Percentiles rank a stretch among this genome's conserved stretches.
Conservation (phyloP, 1,284 basidiomycete species). For the Trametes sp. region DNA sequence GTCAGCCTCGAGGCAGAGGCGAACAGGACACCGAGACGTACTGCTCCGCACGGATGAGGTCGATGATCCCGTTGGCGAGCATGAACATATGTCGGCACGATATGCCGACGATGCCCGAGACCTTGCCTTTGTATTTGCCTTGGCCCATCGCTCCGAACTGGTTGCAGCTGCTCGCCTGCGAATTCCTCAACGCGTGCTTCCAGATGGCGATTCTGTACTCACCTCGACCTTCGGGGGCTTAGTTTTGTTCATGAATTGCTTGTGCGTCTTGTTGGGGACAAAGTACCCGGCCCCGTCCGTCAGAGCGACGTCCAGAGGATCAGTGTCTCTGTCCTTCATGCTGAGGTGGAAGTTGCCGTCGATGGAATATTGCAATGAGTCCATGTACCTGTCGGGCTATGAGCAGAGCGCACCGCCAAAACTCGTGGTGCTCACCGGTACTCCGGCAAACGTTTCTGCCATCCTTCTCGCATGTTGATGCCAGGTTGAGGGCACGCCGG, state of each 20-base stretch:
- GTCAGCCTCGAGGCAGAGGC: no score
- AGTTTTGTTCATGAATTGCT: background rate
- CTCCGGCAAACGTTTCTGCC: background rate
- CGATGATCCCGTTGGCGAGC: slow-evolving; percentile 1
- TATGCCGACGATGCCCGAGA: slow-evolving; percentile 4
- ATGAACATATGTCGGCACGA: slow-evolving; percentile 13
- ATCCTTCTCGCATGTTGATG: slow-evolving; percentile 30
- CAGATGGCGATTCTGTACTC: background rate
- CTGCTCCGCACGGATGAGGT: background rate
- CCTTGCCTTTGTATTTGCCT: slow-evolving; percentile 13
- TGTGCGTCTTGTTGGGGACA: slow-evolving; percentile 11
- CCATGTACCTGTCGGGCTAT: background rate
- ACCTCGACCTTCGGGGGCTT: background rate
- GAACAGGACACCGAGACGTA: background rate
- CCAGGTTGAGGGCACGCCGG: slow-evolving; percentile 31
- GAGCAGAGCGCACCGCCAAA: background rate
- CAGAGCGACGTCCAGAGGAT: slow-evolving; percentile 17
- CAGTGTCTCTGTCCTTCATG: slow-evolving; percentile 13
- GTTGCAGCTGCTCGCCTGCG: slow-evolving; percentile 10
- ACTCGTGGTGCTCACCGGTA: background rate
- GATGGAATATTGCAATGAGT: background rate
- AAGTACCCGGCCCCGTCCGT: slow-evolving; percentile 19
- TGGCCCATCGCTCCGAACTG: slow-evolving; percentile 19
- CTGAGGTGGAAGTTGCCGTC: slow-evolving; percentile 20
- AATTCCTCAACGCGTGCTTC: background rate